Evolutionary conservation across 2,329 filamentous ascomycete species (phyloP), one percentile per base, ranked within the genome.

Genomic region (Aspergillus neoniger): DNA sequence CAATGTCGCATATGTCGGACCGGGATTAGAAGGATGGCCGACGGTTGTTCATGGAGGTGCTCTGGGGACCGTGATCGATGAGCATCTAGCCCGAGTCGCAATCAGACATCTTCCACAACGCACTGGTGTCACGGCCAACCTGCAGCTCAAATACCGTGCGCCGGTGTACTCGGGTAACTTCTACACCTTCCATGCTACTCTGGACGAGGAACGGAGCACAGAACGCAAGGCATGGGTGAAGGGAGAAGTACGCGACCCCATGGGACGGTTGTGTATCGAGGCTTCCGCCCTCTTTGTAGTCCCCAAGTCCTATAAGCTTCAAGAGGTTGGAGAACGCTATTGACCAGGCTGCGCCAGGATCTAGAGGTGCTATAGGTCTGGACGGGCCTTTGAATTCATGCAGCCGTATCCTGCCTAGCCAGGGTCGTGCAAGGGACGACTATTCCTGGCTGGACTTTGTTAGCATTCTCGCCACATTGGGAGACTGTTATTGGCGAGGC

Each of bases 11-110:
- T 90, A 83, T 79, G 82, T 92, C 57, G 91, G 90, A 6, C 74
- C 80, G n/a, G 84, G 80, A 1, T 71, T 89, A 19, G 80, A 83
- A 51, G 90, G 91, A 4, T 93, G 89, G 88, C 90, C 90, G 1
- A 83, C 84, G 12, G 80, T 90, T 43, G 86, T 87, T 55, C 90
- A 94, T 76, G 90, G 90, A 58, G 90, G 90, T 14, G 80, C 83
- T 6, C 81, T 90, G 52, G 88, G 87, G 7, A 91, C 87, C 0
- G 74, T 91, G 3, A 76, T 92, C 39, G 85, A 91, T 72, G 90
- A 92, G 78, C 84, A 83, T 55, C 80, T 91, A 63, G 86, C 86
- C n/a, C 81, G 88, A 47, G 87, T 85, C 62, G 86, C 85, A 10
- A 77, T 86, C 58, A 71, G 75, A 49, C 70, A 73, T 32, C 80